These are phyloP conservation scores for Starmerella sp. DNA, from an alignment of 805 yeast species.

Conservation along the genomic window DNA sequence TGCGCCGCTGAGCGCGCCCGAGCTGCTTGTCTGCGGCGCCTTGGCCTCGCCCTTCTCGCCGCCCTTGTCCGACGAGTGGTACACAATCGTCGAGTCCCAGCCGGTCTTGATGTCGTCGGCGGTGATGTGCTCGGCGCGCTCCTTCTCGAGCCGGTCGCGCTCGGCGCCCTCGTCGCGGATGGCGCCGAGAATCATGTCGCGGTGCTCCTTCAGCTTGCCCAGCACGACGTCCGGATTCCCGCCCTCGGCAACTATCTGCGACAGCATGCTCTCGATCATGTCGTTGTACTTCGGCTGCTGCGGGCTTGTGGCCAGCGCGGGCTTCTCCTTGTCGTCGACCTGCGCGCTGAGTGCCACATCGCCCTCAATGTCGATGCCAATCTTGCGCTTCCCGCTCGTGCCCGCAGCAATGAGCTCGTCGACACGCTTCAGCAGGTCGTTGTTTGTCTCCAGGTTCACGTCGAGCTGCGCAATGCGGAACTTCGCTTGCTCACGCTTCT, in stretches of 20 bases:
- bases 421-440: constrained; percentile 59
- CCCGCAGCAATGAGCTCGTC: constrained; percentile 45
- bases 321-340: constrained; percentile 24
- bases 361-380: constrained; percentile 21
- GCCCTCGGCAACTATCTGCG: constrained; percentile 60
- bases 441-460: constrained; percentile 72
- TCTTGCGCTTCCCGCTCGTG: constrained; percentile 25
- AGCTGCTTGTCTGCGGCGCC: constrained; percentile 5
- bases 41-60: neutral
- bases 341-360: constrained; percentile 24
- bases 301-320: constrained; percentile 23
- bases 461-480: constrained; percentile 65
- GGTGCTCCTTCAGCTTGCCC: constrained; percentile 45
- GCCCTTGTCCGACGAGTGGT: constrained; percentile 24
- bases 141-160: constrained; percentile 54
- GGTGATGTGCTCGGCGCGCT: constrained; percentile 64
- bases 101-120: constrained; percentile 90
- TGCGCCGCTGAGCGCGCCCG: constrained; percentile 18
- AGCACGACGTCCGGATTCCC: constrained; percentile 27
- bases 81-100: constrained; percentile 73
- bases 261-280: constrained; percentile 81
- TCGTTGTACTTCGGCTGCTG: constrained; percentile 57
- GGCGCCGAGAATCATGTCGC: constrained; percentile 37
- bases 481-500: constrained; percentile 71
- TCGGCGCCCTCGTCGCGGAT: constrained; percentile 59